phyloP scores from a whole-genome alignment of 345 rosid species.

The Salix koriyanagi region DNA sequence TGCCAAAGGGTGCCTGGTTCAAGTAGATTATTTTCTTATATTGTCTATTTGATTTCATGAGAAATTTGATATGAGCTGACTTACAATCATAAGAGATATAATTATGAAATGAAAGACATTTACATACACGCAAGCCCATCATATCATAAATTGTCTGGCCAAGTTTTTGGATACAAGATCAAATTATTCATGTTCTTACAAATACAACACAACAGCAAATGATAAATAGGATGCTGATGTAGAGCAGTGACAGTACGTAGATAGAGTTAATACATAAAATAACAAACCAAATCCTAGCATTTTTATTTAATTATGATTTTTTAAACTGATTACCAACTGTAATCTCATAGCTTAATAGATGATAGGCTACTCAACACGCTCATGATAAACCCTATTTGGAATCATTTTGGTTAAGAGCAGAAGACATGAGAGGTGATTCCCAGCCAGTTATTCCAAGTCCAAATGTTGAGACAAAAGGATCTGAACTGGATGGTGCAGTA shows the following conservation, averaged over 20 bases:
- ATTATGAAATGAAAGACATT: background rate
- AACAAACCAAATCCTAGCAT: background rate
- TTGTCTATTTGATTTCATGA: background rate
- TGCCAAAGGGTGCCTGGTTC: too few species aligned
- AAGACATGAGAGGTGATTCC: conserved; percentile 16
- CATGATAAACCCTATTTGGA: background rate
- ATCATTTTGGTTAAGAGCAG: background rate
- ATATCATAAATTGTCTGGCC: background rate
- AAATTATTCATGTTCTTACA: background rate
- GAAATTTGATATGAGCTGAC: background rate
- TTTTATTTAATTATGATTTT: background rate
- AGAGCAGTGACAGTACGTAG: background rate
- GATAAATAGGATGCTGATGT: background rate
- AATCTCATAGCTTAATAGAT: background rate
- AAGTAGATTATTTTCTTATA: background rate
- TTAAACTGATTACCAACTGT: background rate
- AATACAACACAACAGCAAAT: background rate
- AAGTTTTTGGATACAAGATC: background rate
- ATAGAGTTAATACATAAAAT: background rate
- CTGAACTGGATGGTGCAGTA: background rate
- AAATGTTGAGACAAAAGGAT: conserved; percentile 1
- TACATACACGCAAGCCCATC: background rate
- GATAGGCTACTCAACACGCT: background rate
- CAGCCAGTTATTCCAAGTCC: background rate
- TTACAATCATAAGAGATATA: background rate